Evolutionary conservation across 2,329 filamentous ascomycete species (phyloP).

Genomic region (Nigrospora sphaerica): DNA sequence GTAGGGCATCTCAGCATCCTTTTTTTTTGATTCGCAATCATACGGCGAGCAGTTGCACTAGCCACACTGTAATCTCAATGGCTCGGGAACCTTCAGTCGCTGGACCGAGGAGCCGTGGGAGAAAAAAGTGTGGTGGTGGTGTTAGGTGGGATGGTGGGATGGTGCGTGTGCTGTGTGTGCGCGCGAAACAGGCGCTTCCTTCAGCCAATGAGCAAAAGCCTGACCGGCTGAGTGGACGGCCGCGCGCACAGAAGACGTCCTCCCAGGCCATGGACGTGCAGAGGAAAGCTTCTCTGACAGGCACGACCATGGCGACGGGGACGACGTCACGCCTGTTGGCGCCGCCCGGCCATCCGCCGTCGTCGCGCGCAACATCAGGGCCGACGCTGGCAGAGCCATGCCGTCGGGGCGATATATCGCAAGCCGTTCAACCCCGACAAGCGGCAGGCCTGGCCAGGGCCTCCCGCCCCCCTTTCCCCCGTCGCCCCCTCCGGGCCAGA

Average conservation of each 20-base stretch:
- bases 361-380: too few species aligned
- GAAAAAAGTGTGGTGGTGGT: conserved; percentile 8
- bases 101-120: conserved; percentile 7
- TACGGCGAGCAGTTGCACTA: conserved; percentile 8
- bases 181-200: background rate
- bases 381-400: too few species aligned
- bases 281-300: conserved; percentile 1
- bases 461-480: too few species aligned
- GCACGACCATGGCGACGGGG: background rate
- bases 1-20: conserved; percentile 10
- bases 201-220: too few species aligned
- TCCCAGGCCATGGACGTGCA: background rate
- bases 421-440: too few species aligned
- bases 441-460: too few species aligned
- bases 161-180: background rate
- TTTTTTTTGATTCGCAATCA: conserved; percentile 12
- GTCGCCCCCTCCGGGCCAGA: too few species aligned
- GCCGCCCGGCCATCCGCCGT: too few species aligned
- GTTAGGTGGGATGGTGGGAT: background rate
- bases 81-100: conserved; percentile 7
- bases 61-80: conserved; percentile 13
- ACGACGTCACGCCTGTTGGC: too few species aligned
- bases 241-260: background rate
- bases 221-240: background rate
- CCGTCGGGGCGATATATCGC: too few species aligned